These are phyloP conservation scores for Dimocarpus longan DNA, from an alignment of 345 rosid genomes.

Conservation along the genomic window DNA sequence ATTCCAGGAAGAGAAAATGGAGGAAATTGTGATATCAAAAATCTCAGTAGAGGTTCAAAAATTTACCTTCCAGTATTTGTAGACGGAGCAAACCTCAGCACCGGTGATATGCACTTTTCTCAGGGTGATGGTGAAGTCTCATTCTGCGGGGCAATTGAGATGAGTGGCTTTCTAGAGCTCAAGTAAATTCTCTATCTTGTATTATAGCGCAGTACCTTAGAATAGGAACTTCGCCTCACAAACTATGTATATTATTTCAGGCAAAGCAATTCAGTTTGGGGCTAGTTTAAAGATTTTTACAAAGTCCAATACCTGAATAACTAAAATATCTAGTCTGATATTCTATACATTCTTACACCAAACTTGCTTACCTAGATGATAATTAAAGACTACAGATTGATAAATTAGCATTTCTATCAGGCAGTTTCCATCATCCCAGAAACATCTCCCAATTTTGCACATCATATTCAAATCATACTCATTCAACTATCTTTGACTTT, in stretches of 20 bases:
- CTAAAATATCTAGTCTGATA: background rate
- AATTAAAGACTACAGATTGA: background rate
- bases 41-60: conserved; percentile 85
- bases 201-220: background rate
- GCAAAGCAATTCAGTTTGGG: background rate
- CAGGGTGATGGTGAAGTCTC: conserved; percentile 97
- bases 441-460: background rate
- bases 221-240: background rate
- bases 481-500: background rate
- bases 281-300: background rate
- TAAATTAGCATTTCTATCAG: background rate
- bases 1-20: conserved; percentile 95
- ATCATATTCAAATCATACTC: background rate
- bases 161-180: conserved; percentile 91
- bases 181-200: conserved; percentile 44
- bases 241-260: background rate
- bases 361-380: background rate
- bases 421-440: background rate
- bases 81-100: conserved; percentile 88
- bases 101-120: conserved; percentile 96
- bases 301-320: background rate
- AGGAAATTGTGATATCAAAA: conserved; percentile 94
- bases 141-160: conserved; percentile 94
- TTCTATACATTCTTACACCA: background rate
- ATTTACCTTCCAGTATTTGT: conserved; percentile 85